phyloP scores from a whole-genome alignment of 768 basidiomycete genomes.

The Lentinula aciculospora region DNA sequence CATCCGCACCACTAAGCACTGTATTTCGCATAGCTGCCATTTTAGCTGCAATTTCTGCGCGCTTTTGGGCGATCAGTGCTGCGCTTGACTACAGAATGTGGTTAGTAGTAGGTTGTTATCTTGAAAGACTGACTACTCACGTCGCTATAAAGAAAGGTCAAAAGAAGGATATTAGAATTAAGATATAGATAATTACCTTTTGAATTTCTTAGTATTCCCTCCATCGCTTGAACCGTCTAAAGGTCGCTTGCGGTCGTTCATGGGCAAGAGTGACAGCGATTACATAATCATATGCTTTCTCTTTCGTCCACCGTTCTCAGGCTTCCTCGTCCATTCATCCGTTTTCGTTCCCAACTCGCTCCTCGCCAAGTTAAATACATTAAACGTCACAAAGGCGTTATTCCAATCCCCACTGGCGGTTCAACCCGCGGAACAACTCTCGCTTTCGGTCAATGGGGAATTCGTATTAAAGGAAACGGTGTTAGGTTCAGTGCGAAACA shows the following conservation, averaged over 20 bases:
- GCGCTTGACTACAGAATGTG: slow-evolving; percentile 27
- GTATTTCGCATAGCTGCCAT: slow-evolving; percentile 66
- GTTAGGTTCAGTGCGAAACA: slow-evolving; percentile 85
- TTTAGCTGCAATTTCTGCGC: slow-evolving; percentile 82
- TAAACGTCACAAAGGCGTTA: slow-evolving; percentile 86
- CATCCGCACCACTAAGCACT: slow-evolving; percentile 22
- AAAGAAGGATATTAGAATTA: slow-evolving; percentile 3
- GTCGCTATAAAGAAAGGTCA: slow-evolving; percentile 39
- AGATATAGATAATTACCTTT: slow-evolving; percentile 46
- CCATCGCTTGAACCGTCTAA: slow-evolving; percentile 50
- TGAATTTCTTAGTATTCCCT: slow-evolving; percentile 50
- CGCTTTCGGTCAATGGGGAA: slow-evolving; percentile 88
- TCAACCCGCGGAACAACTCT: slow-evolving; percentile 92
- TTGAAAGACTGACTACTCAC: too few species aligned
- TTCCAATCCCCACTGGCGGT: slow-evolving; percentile 84
- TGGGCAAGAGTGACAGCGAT: slow-evolving; percentile 19
- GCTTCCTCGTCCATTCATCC: slow-evolving; percentile 32
- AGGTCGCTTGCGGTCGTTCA: slow-evolving; percentile 66
- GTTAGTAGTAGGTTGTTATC: too few species aligned
- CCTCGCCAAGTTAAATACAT: slow-evolving; percentile 80
- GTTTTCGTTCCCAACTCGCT: slow-evolving; percentile 63
- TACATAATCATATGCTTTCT: slow-evolving; percentile 12
- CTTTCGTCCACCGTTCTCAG: slow-evolving; percentile 10
- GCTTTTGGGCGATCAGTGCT: slow-evolving; percentile 76
- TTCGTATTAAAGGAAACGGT: slow-evolving; percentile 81